These are phyloP conservation scores for Phytopythium kandeliae DNA, from an alignment of 352 stramenopile genomes.

Conservation along the genomic window DNA sequence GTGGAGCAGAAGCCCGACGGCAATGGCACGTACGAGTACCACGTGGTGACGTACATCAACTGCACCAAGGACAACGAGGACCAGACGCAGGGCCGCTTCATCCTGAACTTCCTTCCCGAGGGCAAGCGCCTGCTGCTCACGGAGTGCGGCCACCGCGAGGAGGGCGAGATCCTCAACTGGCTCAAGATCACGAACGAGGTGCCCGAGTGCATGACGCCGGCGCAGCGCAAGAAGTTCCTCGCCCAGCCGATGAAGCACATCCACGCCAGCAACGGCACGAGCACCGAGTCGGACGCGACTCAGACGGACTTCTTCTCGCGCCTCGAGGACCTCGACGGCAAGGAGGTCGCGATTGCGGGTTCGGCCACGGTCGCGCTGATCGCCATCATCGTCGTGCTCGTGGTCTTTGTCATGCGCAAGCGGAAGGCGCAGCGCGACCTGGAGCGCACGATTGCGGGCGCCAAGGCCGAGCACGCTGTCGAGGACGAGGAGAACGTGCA, in stretches of 20 bases:
- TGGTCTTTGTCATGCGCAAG: slow-evolving; percentile 71
- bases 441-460: slow-evolving; percentile 73
- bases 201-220: slow-evolving; percentile 77
- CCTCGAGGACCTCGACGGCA: slow-evolving; percentile 51
- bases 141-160: slow-evolving; percentile 79
- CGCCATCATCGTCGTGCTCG: slow-evolving; percentile 55
- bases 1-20: slow-evolving; percentile 76
- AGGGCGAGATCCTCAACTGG: slow-evolving; percentile 84
- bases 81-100: slow-evolving; percentile 69
- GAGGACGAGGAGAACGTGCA: slow-evolving; percentile 57
- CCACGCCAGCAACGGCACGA: slow-evolving; percentile 61
- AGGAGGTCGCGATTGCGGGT: slow-evolving; percentile 66
- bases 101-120: slow-evolving; percentile 83
- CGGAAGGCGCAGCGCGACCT: slow-evolving; percentile 75
- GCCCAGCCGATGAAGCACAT: slow-evolving; percentile 85
- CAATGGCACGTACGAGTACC: slow-evolving; percentile 69
- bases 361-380: slow-evolving; percentile 56
- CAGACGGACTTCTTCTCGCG: slow-evolving; percentile 64
- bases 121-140: slow-evolving; percentile 73
- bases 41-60: slow-evolving; percentile 84
- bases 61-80: slow-evolving; percentile 72
- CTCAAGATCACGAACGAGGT: slow-evolving; percentile 77
- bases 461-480: slow-evolving; percentile 71
- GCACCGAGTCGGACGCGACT: slow-evolving; percentile 26
- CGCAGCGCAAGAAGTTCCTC: slow-evolving; percentile 75